Percentiles rank a stretch among this genome's conserved stretches.
These are phyloP conservation scores for Phytophthora lateralis DNA, from an alignment of 352 stramenopile genomes.

Conservation along the genomic window DNA sequence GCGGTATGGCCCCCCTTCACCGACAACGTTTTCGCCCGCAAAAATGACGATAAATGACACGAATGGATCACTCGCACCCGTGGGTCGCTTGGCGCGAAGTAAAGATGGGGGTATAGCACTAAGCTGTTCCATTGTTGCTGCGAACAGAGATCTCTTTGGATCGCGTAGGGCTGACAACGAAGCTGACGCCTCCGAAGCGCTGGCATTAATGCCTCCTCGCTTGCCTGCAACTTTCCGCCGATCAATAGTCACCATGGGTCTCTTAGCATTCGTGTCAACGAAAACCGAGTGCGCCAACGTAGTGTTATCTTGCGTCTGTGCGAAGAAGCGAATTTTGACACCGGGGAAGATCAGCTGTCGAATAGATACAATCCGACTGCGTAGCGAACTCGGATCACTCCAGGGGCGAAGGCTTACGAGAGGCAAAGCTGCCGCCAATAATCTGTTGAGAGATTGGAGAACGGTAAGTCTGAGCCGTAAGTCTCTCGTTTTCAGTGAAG, in stretches of 20 bases:
- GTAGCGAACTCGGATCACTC: conserved; percentile 55
- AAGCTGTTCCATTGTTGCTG: conserved; percentile 63
- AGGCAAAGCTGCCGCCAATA: conserved; percentile 56
- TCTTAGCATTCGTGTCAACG: conserved; percentile 52
- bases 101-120: conserved; percentile 46
- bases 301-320: conserved; percentile 71
- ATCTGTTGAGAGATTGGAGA: conserved; percentile 64
- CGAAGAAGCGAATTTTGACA: conserved; percentile 80
- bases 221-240: conserved; percentile 53
- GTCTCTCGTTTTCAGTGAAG: conserved; percentile 55
- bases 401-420: conserved; percentile 68
- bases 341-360: conserved; percentile 73
- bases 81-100: conserved; percentile 73
- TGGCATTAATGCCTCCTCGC: conserved; percentile 22
- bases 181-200: conserved; percentile 3
- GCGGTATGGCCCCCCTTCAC: conserved; percentile 77
- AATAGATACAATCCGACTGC: conserved; percentile 56
- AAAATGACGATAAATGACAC: conserved; percentile 85
- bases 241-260: conserved; percentile 74
- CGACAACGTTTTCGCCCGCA: conserved; percentile 78
- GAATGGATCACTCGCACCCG: conserved; percentile 79
- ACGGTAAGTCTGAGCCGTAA: conserved; percentile 63
- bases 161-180: conserved; percentile 42
- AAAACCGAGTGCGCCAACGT: conserved; percentile 57
- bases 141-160: conserved; percentile 72